phyloP scores from a whole-genome alignment of 2,329 filamentous ascomycete genomes.

The Arthrobotrys pseudoclavata region DNA sequence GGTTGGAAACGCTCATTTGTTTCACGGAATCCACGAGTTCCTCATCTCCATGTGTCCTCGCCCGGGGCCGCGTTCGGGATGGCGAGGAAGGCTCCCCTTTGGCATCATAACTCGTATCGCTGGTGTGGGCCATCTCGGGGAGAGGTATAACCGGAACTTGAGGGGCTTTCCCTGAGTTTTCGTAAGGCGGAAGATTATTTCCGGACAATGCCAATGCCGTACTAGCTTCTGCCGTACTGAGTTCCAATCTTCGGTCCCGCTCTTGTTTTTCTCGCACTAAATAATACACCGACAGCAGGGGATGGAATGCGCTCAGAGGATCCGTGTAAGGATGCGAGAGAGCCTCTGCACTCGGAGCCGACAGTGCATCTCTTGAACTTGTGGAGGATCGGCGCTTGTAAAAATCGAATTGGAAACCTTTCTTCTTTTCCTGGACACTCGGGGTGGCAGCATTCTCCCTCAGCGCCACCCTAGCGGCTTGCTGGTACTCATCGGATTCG shows the following conservation, averaged over 20 bases:
- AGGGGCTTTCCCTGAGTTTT: conserved; percentile 69
- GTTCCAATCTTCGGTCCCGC: conserved; percentile 72
- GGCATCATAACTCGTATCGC: conserved; percentile 85
- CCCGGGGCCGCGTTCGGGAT: conserved; percentile 84
- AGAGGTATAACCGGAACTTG: conserved; percentile 81
- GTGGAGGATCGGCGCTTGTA: conserved; percentile 94
- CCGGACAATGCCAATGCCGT: conserved; percentile 69
- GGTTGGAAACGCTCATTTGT: conserved; percentile 72
- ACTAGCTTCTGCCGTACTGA: conserved; percentile 68
- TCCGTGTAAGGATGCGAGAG: conserved; percentile 80
- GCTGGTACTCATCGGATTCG: conserved; percentile 93
- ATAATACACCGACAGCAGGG: conserved; percentile 93
- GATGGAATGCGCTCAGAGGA: conserved; percentile 92
- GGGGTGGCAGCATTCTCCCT: conserved; percentile 61
- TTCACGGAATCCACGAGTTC: conserved; percentile 82
- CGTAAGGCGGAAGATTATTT: conserved; percentile 65
- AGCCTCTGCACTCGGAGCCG: conserved; percentile 85
- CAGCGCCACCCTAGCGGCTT: conserved; percentile 79
- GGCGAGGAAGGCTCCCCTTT: conserved; percentile 68
- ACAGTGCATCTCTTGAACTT: conserved; percentile 87
- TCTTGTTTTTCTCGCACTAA: conserved; percentile 95
- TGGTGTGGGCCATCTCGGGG: conserved; percentile 90
- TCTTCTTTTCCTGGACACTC: conserved; percentile 78
- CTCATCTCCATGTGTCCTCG: conserved; percentile 94
- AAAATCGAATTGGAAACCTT: conserved; percentile 92